Evolutionary conservation across 176 grass and related monocot species (phyloP), one percentile per base, ranked within the genome.

Genomic region (Pontederia crassipes): DNA sequence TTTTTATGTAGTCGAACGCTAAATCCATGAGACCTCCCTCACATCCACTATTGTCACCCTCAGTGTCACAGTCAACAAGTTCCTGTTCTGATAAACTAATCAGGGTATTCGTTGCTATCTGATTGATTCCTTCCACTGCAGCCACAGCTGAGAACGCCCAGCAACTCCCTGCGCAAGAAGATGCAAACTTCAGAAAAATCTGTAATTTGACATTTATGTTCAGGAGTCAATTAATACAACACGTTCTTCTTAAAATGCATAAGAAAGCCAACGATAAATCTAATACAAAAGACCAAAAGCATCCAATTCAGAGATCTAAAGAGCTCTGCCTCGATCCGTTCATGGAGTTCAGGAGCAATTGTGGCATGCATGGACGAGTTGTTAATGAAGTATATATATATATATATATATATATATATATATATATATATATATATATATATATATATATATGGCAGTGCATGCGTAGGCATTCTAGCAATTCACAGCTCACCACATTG

Each of bases 61-160:
- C n/a, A 0, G 28, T n/a, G 45, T 95, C 79, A 8, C 81, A 89
- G 55, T 95, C 84, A 10, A 95, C 29, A 5, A 89, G 80, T 71
- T 95, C 79, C 74, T 95, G 90, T 79, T 95, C 90, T 40, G 90
- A 95, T 46, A 95, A 62, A 4, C 85, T 67, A 17, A 83, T 47
- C 45, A 95, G 56, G n/a, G 17, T 72, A 46, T 75, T 78, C 0
- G 90, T 89, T 58, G 20, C 81, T 64, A 89, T 89, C 73, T 83
- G 70, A 61, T 95, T 89, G 67, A 89, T 78, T 18, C 90, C 82
- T 58, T 95, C 85, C 17, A 89, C 90, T 0, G 90, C 69, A 52
- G 57, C 89, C 10, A 89, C 52, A 9, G 85, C 64, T 2, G 85
- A 89, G 64, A 95, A 89, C 2, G 89, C 85, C 89, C 89, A 95